phyloP scores from a whole-genome alignment of 441 rosid genomes.

The Populus hybrid region DNA sequence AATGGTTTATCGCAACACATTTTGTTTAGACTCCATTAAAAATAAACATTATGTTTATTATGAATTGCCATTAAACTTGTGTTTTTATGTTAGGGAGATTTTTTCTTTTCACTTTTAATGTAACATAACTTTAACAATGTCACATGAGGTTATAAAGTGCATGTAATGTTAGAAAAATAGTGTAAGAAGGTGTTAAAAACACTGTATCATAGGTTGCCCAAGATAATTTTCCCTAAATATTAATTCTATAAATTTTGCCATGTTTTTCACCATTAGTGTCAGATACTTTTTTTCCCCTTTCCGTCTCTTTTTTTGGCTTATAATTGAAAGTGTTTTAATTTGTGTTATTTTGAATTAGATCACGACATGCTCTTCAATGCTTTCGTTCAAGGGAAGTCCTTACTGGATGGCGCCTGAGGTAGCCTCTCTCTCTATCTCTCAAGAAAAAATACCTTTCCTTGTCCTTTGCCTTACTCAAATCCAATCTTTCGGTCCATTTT shows the following conservation, averaged over 20 bases:
- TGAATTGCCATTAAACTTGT: neutral
- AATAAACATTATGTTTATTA: neutral
- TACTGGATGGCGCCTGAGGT: constrained; percentile 99
- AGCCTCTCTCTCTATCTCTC: constrained; percentile 6
- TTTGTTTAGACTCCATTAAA: neutral
- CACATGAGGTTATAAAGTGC: too few species aligned
- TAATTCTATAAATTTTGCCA: neutral
- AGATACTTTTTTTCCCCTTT: neutral
- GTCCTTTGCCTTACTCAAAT: neutral
- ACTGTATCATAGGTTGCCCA: neutral
- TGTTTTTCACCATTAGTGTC: neutral
- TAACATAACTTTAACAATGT: too few species aligned
- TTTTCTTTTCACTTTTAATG: too few species aligned
- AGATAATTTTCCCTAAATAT: neutral
- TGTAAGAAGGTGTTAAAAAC: too few species aligned
- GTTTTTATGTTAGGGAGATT: neutral
- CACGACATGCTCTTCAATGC: constrained; percentile 68
- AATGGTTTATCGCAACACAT: neutral
- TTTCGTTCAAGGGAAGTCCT: constrained; percentile 98
- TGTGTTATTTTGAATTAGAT: constrained; percentile 44
- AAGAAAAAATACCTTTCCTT: too few species aligned
- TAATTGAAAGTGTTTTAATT: constrained; percentile 11
- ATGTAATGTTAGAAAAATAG: too few species aligned
- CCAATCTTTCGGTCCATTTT: neutral
- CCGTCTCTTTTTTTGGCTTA: neutral